Base-by-base conservation (phyloP, 768 basidiomycete species). In the Atractiella rhizophila region DNA sequence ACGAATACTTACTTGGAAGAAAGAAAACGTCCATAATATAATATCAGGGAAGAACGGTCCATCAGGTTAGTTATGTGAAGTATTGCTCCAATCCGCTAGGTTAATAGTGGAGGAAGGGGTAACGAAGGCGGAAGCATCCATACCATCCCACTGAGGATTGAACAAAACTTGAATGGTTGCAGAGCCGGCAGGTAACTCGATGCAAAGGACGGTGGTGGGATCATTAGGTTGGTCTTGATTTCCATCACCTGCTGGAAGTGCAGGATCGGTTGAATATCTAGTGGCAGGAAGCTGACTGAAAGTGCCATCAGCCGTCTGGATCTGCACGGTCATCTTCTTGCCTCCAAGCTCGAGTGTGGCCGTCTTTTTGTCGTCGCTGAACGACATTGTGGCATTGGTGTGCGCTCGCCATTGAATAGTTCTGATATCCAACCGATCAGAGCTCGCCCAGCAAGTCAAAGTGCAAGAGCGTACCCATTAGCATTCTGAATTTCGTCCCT, bases 111-210 rank as follows among this genome's bases (percentile, higher is more conserved):
- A n/a, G 8, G 65, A 60, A 0, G 85, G 85, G 11, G 70, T 74
- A 46, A 75, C 67, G 59, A 70, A 74, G 51, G 60, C 59, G 51
- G 63, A 64, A 34, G 69, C 38, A 4, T 28, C 15, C 30, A 42
- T 21, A 48, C 50, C 49, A 15, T 64, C 58, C 83, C 85, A 94
- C 53, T 88, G 78, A n/a, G 88, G 91, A 58, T 70, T 83, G 63
- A 96, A 76, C 56, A 96, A 57, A 38, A 94, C 74, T 60, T 86
- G 70, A 30, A 52, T 44, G 13, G 63, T 75, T 59, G 79, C 74
- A 34, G 61, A 60, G n/a, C 81, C 82, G 21, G 68, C 64, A 5
- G 74, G 60, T 11, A 60, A 36, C 48, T 61, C 65, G 56, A 98
- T 73, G 43, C 65, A 65, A 39, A 98, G 62, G 16, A 94, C 85